phyloP scores from a whole-genome alignment of 805 yeast species.

The Zygotorulaspora chibaensis region DNA sequence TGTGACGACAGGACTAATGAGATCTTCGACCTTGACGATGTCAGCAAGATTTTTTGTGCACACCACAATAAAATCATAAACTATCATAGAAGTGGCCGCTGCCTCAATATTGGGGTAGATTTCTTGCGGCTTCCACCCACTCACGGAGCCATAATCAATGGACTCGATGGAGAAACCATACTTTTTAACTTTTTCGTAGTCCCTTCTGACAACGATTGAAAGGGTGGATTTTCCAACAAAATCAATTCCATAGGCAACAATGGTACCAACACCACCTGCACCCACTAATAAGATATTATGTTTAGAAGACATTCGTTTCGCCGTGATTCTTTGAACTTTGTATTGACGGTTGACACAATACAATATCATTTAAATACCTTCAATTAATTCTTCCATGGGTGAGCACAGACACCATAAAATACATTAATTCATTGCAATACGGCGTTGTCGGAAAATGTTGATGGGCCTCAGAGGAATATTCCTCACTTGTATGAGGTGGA shows the following conservation, averaged over 20 bases:
- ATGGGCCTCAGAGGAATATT: neutral
- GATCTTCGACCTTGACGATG: conserved; percentile 47
- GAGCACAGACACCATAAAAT: no score
- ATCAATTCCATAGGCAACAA: conserved; percentile 61
- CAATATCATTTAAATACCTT: no score
- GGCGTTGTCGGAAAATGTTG: no score
- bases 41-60: conserved; percentile 67
- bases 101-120: conserved; percentile 40
- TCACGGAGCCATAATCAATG: conserved; percentile 50
- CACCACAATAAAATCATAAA: conserved; percentile 55
- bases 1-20: conserved; percentile 47
- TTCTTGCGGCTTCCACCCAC: conserved; percentile 47
- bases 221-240: conserved; percentile 45
- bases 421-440: no score
- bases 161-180: conserved; percentile 57
- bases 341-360: no score
- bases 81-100: conserved; percentile 31
- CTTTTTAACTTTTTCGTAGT: conserved; percentile 45
- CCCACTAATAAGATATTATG: conserved; percentile 55
- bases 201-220: conserved; percentile 57
- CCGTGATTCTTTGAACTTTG: no score
- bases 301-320: neutral
- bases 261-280: conserved; percentile 76
- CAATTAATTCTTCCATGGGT: no score
- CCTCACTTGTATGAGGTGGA: neutral